Evolutionary conservation across 2,329 filamentous ascomycete species (phyloP), one percentile per base, ranked within the genome.

Genomic region (Neopestalotiopsis sp.): DNA sequence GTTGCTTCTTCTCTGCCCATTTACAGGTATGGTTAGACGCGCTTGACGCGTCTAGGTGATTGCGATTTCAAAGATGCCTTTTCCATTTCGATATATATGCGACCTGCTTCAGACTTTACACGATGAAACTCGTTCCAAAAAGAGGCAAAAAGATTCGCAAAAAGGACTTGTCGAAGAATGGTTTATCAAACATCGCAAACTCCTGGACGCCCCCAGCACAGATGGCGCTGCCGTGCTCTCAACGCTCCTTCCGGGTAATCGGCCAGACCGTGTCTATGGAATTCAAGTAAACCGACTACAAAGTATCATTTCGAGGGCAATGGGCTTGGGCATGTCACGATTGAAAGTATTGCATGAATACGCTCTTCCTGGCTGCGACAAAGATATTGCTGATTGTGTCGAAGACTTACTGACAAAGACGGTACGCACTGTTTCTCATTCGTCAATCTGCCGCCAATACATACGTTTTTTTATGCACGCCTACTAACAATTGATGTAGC

Each of bases 201-300:
- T 80, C 1, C 84, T 97, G 17, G 81, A 90, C 75, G 82, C 84
- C 0, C 81, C 87, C 7, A 83, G 86, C 34, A 88, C 88, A 1
- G 83, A 90, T 74, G 83, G 85, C 1, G 82, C 88, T 1, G 91
- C 92, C 2, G 81, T 97, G 1, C 82, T 97, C 0, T 95, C 92
- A 1, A 90, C 91, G 2, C 80, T 98, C 0, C 86, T 97, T 0
- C 94, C 94, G 0, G 91, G 94, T 71, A 90, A 87, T 72, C 86
- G 94, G 66, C 90, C 89, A 2, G 94, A 97, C 76, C 88, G 94
- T 34, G 92, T 95, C 1, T 97, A 95, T 77, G 87, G 85, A 49
- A 84, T 97, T 1, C 89, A 93, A 75, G 82, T 88, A 5, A 76
- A 81, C 9, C 84, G 82, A 0, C 83, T 97, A 0, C 88, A 90